Evolutionary conservation across 208 protist genomes (phyloP).

Genomic region (Trypanosoma conorhini): DNA sequence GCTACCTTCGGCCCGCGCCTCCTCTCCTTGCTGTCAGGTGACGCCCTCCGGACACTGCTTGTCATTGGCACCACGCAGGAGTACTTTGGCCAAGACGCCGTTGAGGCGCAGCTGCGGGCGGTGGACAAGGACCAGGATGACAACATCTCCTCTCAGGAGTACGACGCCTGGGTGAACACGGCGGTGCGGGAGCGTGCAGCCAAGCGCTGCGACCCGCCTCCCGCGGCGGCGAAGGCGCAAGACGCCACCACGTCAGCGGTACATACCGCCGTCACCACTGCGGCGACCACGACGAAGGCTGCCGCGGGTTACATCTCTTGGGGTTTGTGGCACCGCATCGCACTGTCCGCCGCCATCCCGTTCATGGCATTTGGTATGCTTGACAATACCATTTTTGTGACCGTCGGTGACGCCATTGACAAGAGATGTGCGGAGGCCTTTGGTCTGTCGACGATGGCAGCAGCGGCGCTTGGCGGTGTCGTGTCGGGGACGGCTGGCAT

Average conservation of each 20-base stretch:
- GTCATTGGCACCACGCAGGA: conserved; percentile 83
- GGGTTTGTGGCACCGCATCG: conserved; percentile 41
- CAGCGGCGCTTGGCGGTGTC: conserved; percentile 78
- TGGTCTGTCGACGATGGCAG: conserved; percentile 69
- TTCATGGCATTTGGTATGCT: conserved; percentile 89
- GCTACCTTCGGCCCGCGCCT: conserved; percentile 39
- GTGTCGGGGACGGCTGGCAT: conserved; percentile 85
- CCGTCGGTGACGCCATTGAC: conserved; percentile 82
- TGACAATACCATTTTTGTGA: conserved; percentile 82
- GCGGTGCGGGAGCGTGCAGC: conserved; percentile 35
- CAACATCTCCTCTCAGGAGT: conserved; percentile 74
- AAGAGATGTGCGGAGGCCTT: conserved; percentile 57
- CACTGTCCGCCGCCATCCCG: conserved; percentile 54
- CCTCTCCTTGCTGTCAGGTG: conserved; percentile 57
- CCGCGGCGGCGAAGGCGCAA: neutral
- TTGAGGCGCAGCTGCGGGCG: conserved; percentile 71
- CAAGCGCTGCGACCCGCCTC: conserved; percentile 5
- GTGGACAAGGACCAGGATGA: conserved; percentile 75
- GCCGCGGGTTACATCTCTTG: conserved; percentile 47
- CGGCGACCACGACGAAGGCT: neutral
- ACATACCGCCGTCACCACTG: neutral
- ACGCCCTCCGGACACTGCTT: conserved; percentile 72
- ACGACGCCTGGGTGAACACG: conserved; percentile 61
- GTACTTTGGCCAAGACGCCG: conserved; percentile 71
- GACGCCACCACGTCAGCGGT: neutral